These are phyloP conservation scores for Parafenestella ontariensis DNA, from an alignment of 2,329 filamentous ascomycete species.

Conservation along the genomic window DNA sequence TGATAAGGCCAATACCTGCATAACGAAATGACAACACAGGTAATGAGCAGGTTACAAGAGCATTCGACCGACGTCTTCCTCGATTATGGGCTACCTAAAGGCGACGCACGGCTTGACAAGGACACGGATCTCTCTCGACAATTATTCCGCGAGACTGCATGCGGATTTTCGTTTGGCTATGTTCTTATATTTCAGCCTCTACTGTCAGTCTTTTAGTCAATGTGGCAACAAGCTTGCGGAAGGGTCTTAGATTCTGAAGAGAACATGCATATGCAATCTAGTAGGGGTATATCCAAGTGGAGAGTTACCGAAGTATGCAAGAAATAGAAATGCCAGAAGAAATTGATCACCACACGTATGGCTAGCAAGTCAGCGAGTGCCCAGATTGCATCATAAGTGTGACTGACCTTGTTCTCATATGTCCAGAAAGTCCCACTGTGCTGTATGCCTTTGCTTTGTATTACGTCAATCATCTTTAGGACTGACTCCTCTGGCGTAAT, in stretches of 20 bases:
- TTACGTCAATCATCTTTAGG: conserved; percentile 58
- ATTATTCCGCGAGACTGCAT: conserved; percentile 30
- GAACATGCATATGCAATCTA: conserved; percentile 16
- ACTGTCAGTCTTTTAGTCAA: neutral
- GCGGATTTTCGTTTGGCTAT: neutral
- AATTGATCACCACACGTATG: conserved; percentile 37
- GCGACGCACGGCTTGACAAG: conserved; percentile 28
- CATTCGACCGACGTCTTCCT: conserved; percentile 4
- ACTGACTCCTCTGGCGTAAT: conserved; percentile 61
- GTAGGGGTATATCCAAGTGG: conserved; percentile 22
- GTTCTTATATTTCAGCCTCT: neutral
- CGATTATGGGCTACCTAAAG: conserved; percentile 18
- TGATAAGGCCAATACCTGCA: too few relatives aligned
- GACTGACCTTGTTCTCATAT: conserved; percentile 59
- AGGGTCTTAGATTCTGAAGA: neutral
- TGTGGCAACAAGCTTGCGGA: neutral
- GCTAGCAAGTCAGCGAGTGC: conserved; percentile 23
- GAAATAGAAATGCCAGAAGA: neutral
- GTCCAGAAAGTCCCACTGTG: conserved; percentile 65
- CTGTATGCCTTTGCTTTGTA: conserved; percentile 56
- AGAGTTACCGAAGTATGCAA: conserved; percentile 4
- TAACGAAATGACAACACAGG: too few relatives aligned
- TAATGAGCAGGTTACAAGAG: neutral
- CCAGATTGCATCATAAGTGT: neutral
- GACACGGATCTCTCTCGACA: conserved; percentile 33